phyloP scores from a whole-genome alignment of 805 yeast genomes.

The Komagataella mondaviorum region DNA sequence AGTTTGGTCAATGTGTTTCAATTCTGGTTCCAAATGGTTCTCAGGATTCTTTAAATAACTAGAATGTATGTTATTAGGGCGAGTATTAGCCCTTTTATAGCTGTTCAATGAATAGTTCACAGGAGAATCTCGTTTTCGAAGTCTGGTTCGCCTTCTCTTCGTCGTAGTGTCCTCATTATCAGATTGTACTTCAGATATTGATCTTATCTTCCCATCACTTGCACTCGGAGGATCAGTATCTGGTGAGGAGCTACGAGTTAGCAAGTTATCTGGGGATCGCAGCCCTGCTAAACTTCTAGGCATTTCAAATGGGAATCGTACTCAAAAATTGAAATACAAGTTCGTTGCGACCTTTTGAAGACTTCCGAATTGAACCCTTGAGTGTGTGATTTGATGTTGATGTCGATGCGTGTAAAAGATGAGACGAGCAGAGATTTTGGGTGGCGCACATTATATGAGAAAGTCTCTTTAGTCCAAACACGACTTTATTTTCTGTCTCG shows the following conservation, averaged over 20 bases:
- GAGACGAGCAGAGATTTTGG: neutral
- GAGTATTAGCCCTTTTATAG: neutral
- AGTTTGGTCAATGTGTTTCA: neutral
- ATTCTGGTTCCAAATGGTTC: neutral
- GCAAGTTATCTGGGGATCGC: neutral
- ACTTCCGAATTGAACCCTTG: neutral
- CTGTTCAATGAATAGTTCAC: neutral
- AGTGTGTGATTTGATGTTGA: neutral
- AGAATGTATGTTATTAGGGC: neutral
- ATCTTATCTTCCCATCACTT: neutral
- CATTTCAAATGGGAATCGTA: neutral
- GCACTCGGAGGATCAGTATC: neutral
- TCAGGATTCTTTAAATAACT: neutral
- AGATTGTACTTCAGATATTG: neutral
- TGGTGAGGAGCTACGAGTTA: constrained; percentile 1
- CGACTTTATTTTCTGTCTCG: neutral
- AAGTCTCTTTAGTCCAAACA: neutral
- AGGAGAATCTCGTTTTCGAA: neutral
- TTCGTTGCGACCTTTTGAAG: neutral
- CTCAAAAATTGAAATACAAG: neutral
- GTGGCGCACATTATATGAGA: neutral
- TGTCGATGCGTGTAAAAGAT: neutral
- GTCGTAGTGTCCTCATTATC: neutral
- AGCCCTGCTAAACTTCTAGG: neutral
- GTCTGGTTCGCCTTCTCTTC: neutral